Percentiles rank a stretch among this genome's conserved stretches.
phyloP scores from a whole-genome alignment of 1,284 basidiomycete genomes.

The Ceratobasidium sp. region DNA sequence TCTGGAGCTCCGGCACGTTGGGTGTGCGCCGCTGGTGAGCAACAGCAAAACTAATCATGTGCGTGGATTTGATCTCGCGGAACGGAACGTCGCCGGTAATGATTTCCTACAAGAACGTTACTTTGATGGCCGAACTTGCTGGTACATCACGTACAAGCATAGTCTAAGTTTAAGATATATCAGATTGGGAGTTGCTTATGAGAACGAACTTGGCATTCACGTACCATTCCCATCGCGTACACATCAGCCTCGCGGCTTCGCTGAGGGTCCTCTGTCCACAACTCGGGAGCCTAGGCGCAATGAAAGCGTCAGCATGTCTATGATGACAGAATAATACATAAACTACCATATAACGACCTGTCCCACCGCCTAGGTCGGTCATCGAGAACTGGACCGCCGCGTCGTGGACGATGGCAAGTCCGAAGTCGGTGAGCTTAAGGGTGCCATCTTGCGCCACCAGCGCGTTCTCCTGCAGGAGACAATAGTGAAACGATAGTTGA shows the following conservation, averaged over 20 bases:
- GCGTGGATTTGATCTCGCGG: not conserved
- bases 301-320: not conserved
- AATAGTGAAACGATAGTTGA: not conserved
- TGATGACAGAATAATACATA: not conserved
- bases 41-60: not conserved
- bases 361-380: not conserved
- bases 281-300: not conserved
- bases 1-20: not conserved
- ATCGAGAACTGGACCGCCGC: not conserved
- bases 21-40: not conserved
- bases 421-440: slow-evolving; percentile 22
- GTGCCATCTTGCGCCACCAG: not conserved
- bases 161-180: not conserved
- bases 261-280: not conserved
- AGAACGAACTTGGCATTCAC: not conserved
- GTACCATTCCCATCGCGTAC: not conserved
- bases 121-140: too few species aligned
- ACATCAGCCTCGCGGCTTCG: not conserved
- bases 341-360: not conserved
- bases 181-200: too few species aligned
- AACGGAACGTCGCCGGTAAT: not conserved
- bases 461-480: not conserved
- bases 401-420: slow-evolving; percentile 12
- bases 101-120: not conserved
- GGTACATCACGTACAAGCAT: slow-evolving; percentile 3